A percentile compares a stretch with the other conserved stretches of the same genome.
Conservation (phyloP, 2,329 filamentous ascomycete genomes). For the Dothistroma septosporum region DNA sequence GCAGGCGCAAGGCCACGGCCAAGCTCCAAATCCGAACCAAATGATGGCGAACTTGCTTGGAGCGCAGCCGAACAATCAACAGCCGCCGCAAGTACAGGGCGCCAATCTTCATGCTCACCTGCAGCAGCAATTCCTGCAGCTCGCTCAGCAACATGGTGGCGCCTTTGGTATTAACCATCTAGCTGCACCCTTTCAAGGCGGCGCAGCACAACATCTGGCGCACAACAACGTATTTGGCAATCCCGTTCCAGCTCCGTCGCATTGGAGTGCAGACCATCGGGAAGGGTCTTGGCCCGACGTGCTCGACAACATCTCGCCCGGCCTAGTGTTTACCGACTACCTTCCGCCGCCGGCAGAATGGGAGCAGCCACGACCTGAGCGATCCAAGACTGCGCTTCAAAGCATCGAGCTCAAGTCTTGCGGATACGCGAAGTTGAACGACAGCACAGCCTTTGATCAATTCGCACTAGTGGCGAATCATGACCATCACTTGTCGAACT, state of each 20-base stretch:
- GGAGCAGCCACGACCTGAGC: slow-evolving; percentile 23
- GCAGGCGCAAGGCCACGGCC: neutral
- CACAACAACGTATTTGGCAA: neutral
- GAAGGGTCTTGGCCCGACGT: slow-evolving; percentile 49
- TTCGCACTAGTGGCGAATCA: slow-evolving; percentile 28
- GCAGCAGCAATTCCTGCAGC: neutral
- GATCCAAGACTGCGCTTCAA: slow-evolving; percentile 35
- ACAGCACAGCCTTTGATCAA: slow-evolving; percentile 34
- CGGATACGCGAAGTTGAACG: slow-evolving; percentile 52
- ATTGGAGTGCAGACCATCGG: slow-evolving; percentile 37
- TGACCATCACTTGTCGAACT: slow-evolving; percentile 18
- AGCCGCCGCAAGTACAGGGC: neutral
- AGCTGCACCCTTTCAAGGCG: neutral
- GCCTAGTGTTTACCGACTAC: slow-evolving; percentile 42
- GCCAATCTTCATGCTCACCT: neutral
- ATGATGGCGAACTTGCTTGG: neutral
- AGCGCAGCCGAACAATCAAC: neutral
- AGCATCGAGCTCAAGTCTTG: slow-evolving; percentile 56
- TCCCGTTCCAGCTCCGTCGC: slow-evolving; percentile 21
- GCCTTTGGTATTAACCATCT: neutral
- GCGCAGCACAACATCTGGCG: neutral
- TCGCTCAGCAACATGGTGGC: neutral
- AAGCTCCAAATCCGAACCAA: neutral
- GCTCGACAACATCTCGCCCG: slow-evolving; percentile 50
- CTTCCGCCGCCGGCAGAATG: slow-evolving; percentile 33